Conservation (phyloP, 345 rosid species). For the Geranium brycei region DNA sequence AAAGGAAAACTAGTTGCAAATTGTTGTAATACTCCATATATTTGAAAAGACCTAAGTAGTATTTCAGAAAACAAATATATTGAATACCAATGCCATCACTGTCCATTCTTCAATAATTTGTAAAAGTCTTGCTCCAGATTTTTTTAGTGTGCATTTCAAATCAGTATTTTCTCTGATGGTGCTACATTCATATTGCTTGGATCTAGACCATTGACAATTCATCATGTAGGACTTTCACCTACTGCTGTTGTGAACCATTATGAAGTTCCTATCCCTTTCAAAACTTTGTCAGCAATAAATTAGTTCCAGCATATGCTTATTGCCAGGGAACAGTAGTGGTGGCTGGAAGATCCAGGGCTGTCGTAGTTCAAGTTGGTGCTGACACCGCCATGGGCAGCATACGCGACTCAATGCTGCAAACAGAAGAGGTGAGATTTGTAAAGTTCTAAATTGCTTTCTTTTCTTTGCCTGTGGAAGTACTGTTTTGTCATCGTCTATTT, state of each 20-base stretch:
- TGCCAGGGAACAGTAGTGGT: constrained; percentile 94
- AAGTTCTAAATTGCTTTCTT: constrained; percentile 2
- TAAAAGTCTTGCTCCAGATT: not conserved
- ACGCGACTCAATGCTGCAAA: constrained; percentile 87
- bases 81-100: not conserved
- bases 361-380: constrained; percentile 86
- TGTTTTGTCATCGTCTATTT: too few species aligned
- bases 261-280: not conserved
- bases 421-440: constrained; percentile 60
- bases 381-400: constrained; percentile 99
- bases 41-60: not conserved
- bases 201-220: not conserved
- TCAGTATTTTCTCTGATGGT: not conserved
- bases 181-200: not conserved
- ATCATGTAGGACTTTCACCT: not conserved
- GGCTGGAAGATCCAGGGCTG: constrained; percentile 89
- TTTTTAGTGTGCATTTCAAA: not conserved
- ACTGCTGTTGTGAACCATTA: not conserved
- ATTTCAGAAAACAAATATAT: not conserved
- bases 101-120: not conserved
- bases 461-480: not conserved
- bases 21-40: too few species aligned
- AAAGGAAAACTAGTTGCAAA: not conserved
- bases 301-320: constrained; percentile 14
- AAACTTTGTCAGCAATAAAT: constrained; percentile 4